Conservation (phyloP, 768 basidiomycete genomes). For the Russula earlei region DNA sequence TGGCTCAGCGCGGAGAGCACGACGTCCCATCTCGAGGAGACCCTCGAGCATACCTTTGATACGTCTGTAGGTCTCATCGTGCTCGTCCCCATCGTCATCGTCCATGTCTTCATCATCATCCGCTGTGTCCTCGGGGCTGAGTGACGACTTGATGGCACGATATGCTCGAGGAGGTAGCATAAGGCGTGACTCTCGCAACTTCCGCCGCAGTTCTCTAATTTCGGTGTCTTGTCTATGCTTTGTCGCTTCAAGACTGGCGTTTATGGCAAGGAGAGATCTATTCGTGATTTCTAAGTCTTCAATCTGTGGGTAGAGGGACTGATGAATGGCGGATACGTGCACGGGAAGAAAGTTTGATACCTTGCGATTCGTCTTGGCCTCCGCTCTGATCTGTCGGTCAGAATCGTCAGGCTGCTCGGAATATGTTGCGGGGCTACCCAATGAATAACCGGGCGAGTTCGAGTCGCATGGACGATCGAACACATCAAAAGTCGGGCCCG, state of each 20-base stretch:
- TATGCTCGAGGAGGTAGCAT: constrained; percentile 61
- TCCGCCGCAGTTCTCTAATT: constrained; percentile 75
- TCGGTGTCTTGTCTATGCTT: constrained; percentile 77
- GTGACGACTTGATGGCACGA: constrained; percentile 45
- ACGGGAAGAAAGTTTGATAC: constrained; percentile 33
- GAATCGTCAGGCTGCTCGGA: constrained; percentile 23
- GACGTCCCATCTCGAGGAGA: constrained; percentile 47
- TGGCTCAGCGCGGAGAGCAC: constrained; percentile 50
- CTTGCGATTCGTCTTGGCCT: constrained; percentile 84
- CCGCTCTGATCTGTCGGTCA: constrained; percentile 50
- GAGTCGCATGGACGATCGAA: constrained; percentile 2
- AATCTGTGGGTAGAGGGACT: constrained; percentile 44
- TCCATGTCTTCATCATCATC: constrained; percentile 34
- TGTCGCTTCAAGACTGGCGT: constrained; percentile 67
- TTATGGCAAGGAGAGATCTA: constrained; percentile 76
- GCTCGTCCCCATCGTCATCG: constrained; percentile 28
- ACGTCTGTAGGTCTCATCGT: constrained; percentile 53
- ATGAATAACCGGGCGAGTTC: constrained; percentile 1
- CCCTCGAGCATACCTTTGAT: constrained; percentile 54
- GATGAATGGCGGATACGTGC: background rate
- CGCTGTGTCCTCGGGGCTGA: constrained; percentile 34
- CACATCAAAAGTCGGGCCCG: background rate
- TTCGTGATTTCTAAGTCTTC: constrained; percentile 90
- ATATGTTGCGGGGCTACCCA: background rate
- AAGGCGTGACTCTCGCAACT: constrained; percentile 72